Percentiles rank a stretch among this genome's conserved stretches.
Evolutionary conservation across 495 filamentous ascomycete species (phyloP).

Genomic region (Penicillium desertorum): DNA sequence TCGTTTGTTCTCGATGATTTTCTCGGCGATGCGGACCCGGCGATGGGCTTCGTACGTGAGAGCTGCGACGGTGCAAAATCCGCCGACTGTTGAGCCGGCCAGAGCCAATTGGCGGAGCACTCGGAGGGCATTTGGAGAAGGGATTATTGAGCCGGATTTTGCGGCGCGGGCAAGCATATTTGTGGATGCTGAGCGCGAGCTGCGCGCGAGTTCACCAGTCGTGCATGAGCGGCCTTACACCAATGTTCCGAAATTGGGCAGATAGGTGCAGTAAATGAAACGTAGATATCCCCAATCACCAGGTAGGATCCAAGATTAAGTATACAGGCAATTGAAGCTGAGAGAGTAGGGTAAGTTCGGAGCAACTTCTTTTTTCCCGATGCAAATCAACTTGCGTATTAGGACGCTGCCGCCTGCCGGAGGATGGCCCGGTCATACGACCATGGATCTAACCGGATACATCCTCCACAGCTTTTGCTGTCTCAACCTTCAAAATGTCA

Average conservation of each 20-base stretch:
- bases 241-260: neutral
- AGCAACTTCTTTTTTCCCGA: slow-evolving; percentile 27
- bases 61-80: slow-evolving; percentile 43
- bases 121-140: slow-evolving; percentile 48
- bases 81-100: slow-evolving; percentile 42
- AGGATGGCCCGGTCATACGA: slow-evolving; percentile 18
- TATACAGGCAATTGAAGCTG: slow-evolving; percentile 15
- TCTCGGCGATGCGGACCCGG: slow-evolving; percentile 41
- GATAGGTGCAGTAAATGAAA: neutral
- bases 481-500: neutral
- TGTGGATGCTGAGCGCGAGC: slow-evolving; percentile 30
- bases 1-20: slow-evolving; percentile 47
- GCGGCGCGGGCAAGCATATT: slow-evolving; percentile 39
- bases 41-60: slow-evolving; percentile 47
- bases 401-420: slow-evolving; percentile 28
- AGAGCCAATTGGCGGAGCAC: slow-evolving; percentile 46
- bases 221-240: slow-evolving; percentile 20
- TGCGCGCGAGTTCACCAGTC: slow-evolving; percentile 25
- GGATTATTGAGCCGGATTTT: slow-evolving; percentile 34
- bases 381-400: slow-evolving; percentile 20
- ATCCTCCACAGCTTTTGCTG: neutral
- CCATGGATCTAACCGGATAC: slow-evolving; percentile 1
- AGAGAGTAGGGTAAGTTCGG: slow-evolving; percentile 20
- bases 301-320: neutral
- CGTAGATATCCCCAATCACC: neutral